Percentiles rank a stretch among this genome's conserved stretches.
These are phyloP conservation scores for Penicillium brevicompactum DNA, from an alignment of 2,329 filamentous ascomycete genomes.

Conservation along the genomic window DNA sequence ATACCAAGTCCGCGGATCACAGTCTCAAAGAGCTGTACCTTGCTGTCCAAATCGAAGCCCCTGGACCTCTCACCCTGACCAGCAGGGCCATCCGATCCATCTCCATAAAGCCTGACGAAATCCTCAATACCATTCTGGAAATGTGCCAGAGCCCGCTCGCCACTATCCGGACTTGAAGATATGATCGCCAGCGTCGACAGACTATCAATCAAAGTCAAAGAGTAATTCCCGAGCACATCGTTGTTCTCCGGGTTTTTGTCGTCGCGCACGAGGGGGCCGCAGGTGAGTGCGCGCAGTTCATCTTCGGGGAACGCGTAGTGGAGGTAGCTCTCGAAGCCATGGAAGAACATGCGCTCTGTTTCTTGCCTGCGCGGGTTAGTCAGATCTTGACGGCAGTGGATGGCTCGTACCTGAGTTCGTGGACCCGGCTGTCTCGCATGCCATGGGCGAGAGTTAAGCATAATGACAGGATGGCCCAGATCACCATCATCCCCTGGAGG, in stretches of 20 bases:
- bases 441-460: conserved; percentile 38
- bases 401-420: conserved; percentile 36
- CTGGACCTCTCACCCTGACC: conserved; percentile 72
- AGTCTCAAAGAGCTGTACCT: conserved; percentile 98
- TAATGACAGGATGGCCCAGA: conserved; percentile 38
- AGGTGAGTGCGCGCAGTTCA: conserved; percentile 85
- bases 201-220: conserved; percentile 91
- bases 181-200: conserved; percentile 91
- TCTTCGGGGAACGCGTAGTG: conserved; percentile 92
- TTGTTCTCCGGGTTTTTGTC: conserved; percentile 81
- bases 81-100: conserved; percentile 69
- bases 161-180: conserved; percentile 63
- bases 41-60: conserved; percentile 94
- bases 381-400: background rate
- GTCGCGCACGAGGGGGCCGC: conserved; percentile 81
- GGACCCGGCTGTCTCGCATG: conserved; percentile 40
- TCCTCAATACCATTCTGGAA: conserved; percentile 80
- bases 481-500: conserved; percentile 34
- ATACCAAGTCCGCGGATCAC: conserved; percentile 76
- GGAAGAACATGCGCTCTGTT: conserved; percentile 80
- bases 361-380: conserved; percentile 38
- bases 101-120: conserved; percentile 81
- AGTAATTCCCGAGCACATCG: conserved; percentile 96
- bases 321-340: conserved; percentile 97
- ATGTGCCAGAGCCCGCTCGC: conserved; percentile 65